Conservation (phyloP, 768 basidiomycete genomes). For the Boletus sensibilis region DNA sequence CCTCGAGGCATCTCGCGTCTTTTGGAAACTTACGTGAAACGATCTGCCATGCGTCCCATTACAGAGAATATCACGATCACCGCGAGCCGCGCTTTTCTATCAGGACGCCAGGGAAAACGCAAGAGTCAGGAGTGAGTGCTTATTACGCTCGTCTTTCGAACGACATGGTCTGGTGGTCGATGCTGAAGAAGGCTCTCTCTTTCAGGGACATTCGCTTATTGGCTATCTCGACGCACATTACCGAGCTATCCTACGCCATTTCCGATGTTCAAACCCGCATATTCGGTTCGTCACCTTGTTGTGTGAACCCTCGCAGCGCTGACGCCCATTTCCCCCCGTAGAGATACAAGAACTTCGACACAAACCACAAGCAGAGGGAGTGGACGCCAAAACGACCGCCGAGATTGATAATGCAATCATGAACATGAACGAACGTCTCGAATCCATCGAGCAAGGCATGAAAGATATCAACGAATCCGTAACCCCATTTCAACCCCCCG, state of each 20-base stretch:
- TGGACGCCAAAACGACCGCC: constrained; percentile 54
- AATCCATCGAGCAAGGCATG: constrained; percentile 69
- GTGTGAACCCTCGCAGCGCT: constrained; percentile 5
- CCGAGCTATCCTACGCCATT: constrained; percentile 81
- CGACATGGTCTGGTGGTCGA: constrained; percentile 28
- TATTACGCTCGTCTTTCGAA: constrained; percentile 8
- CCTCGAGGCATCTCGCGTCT: constrained; percentile 26
- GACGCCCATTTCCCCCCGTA: constrained; percentile 31
- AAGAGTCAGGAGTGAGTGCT: constrained; percentile 67
- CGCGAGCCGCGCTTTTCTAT: constrained; percentile 41
- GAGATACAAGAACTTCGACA: constrained; percentile 94
- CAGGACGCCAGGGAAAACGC: constrained; percentile 49
- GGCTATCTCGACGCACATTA: constrained; percentile 81
- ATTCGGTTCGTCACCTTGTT: constrained; percentile 55
- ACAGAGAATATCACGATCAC: constrained; percentile 77
- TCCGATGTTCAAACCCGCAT: constrained; percentile 91
- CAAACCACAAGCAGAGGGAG: constrained; percentile 65
- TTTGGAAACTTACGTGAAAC: constrained; percentile 35
- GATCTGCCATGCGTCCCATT: constrained; percentile 27
- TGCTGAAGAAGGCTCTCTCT: constrained; percentile 26
- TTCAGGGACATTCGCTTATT: constrained; percentile 71
- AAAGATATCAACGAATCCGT: constrained; percentile 65
- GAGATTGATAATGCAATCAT: constrained; percentile 82
- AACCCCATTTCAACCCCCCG: constrained; percentile 52
- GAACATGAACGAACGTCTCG: constrained; percentile 74